Base-by-base conservation (phyloP, 169 alveolate genomes). In the Eimeria praecox region DNA sequence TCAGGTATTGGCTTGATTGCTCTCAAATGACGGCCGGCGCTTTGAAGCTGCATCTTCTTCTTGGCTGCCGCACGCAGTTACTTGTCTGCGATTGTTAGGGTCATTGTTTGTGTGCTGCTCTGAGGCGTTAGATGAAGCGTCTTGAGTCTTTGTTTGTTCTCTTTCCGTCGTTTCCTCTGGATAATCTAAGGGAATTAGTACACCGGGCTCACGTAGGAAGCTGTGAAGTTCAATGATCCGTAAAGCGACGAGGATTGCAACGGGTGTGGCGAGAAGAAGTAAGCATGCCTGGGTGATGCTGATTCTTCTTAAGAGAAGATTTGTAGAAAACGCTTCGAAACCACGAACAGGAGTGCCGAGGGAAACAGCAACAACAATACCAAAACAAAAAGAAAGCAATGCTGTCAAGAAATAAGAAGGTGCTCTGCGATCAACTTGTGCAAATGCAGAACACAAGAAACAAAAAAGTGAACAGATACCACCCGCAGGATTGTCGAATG, bases 391-490 rank as follows among this genome's bases (percentile, higher is more conserved):
- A 30, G 87, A 77, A 6, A 77, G 30, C 40, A 77, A 22, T 18
- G 87, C 87, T 38, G 87, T 77, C 46, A 77, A 40, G 46, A 77
- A 77, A 20, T 77, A 77, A 12, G 87, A 77, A 38, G 87, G 87
- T 24, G 87, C 87, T 77, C 87, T 20, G 1, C 87, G 87, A 44
- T 77, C 87, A 42, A 77, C 35, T 77, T 77, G 87, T 12, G 87
- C 87, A 35, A 77, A 77, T 38, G 56, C 87, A n/a, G 87, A 77
- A 77, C 87, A 77, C 24, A 77, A 40, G 87, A 77, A 77, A 44
- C 87, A 77, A 77, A 77, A 77, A 77, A 77, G 87, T 42, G 87
- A 77, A 42, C 87, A 77, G n/a, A 77, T 33, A 12, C 87, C 87
- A 30, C 87, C 87, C 27, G 87, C 87, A 9, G 87, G 49, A 40